A percentile compares a stretch with the other conserved stretches of the same genome.
Evolutionary conservation across 371 early-diverging fungal genomes (phyloP).

Genomic region (Mortierella sp.): DNA sequence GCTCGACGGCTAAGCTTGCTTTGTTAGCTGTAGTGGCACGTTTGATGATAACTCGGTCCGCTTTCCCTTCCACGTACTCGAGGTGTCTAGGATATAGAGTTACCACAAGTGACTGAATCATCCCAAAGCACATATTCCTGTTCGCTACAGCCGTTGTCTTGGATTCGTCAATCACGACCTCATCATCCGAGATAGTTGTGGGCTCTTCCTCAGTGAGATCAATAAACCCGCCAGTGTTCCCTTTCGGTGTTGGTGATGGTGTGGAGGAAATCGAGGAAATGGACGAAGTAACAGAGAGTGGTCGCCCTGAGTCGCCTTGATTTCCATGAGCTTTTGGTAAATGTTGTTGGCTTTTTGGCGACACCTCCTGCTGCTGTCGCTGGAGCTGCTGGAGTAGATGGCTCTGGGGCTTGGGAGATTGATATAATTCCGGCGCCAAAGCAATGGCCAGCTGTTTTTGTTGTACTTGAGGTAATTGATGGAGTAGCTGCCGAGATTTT

Average conservation of each 20-base stretch:
- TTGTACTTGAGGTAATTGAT: neutral
- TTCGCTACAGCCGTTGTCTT: slow-evolving; percentile 49
- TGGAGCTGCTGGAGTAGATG: too few relatives aligned
- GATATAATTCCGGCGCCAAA: neutral
- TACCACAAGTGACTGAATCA: slow-evolving; percentile 55
- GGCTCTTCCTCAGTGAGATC: slow-evolving; percentile 43
- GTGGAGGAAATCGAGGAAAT: slow-evolving; percentile 20
- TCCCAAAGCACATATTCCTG: slow-evolving; percentile 60
- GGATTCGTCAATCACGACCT: slow-evolving; percentile 51
- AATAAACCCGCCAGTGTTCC: slow-evolving; percentile 7
- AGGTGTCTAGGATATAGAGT: slow-evolving; percentile 54
- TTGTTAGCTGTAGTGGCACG: slow-evolving; percentile 42
- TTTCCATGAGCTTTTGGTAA: neutral
- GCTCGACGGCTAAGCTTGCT: slow-evolving; percentile 49
- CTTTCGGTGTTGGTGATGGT: slow-evolving; percentile 21
- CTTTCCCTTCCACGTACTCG: slow-evolving; percentile 45
- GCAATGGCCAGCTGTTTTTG: neutral
- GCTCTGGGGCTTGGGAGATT: too few relatives aligned
- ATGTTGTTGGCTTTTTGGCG: neutral
- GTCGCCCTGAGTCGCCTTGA: neutral
- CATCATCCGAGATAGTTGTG: slow-evolving; percentile 28
- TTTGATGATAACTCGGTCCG: slow-evolving; percentile 54
- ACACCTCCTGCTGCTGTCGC: neutral
- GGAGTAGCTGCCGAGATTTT: neutral
- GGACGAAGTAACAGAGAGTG: slow-evolving; percentile 16